These are phyloP conservation scores for Eucalyptus tenuipes DNA, from an alignment of 345 rosid genomes.

Conservation along the genomic window DNA sequence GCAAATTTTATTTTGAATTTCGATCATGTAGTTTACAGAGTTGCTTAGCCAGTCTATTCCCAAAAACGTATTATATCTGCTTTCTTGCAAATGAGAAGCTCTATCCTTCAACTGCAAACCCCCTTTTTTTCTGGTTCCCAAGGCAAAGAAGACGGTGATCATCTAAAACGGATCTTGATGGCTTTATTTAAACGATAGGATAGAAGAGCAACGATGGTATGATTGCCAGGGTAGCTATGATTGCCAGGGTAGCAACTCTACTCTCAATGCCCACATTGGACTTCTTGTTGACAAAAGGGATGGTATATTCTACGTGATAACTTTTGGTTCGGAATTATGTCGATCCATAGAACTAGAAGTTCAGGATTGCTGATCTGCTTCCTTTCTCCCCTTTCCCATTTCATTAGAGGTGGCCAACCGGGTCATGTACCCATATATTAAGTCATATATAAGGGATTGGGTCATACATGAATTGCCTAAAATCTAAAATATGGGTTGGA, in stretches of 20 bases:
- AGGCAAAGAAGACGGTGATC: not conserved
- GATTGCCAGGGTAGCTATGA: too few species aligned
- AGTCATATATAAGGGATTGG: not conserved
- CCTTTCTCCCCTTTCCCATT: not conserved
- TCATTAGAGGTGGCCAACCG: not conserved
- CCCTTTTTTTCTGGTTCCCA: not conserved
- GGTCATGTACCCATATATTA: not conserved
- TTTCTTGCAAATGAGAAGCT: not conserved
- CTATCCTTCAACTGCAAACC: not conserved
- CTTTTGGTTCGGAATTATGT: not conserved
- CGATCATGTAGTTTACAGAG: not conserved
- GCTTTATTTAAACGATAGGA: not conserved
- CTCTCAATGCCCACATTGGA: too few species aligned
- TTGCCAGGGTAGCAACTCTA: too few species aligned
- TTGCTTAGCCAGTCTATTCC: not conserved
- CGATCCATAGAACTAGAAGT: not conserved
- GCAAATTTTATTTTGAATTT: not conserved
- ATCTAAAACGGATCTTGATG: not conserved
- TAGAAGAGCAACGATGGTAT: not conserved
- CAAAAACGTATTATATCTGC: not conserved
- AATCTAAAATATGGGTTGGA: not conserved
- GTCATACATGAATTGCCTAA: not conserved
- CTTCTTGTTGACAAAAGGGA: too few species aligned
- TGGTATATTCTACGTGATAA: too few species aligned
- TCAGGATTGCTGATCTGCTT: not conserved